Conservation (phyloP, 169 alveolate species). For the Plasmodium chabaudi region DNA sequence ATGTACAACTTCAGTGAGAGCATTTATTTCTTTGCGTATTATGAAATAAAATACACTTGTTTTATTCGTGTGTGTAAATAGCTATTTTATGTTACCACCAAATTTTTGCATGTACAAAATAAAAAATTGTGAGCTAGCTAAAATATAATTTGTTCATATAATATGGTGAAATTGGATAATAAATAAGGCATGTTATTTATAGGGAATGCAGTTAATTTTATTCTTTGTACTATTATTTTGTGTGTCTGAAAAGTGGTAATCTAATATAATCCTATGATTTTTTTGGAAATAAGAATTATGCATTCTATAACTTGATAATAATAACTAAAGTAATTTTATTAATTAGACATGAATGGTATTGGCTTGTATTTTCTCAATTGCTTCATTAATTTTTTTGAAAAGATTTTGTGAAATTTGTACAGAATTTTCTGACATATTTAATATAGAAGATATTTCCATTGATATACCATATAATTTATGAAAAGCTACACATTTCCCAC, state of each 20-base stretch:
- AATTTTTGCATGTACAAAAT: conserved; percentile 1
- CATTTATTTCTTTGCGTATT: too few species aligned
- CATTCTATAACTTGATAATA: too few species aligned
- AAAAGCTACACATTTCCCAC: conserved; percentile 74
- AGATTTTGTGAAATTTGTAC: conserved; percentile 47
- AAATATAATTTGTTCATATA: neutral
- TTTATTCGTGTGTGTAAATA: neutral
- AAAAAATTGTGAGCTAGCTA: conserved; percentile 5
- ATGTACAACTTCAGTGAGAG: too few species aligned
- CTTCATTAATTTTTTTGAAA: conserved; percentile 63
- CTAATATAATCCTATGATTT: too few species aligned
- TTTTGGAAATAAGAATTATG: too few species aligned
- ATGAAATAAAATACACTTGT: neutral
- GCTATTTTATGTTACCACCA: neutral
- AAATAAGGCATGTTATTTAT: too few species aligned
- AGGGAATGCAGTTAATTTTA: too few species aligned
- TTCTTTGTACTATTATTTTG: too few species aligned
- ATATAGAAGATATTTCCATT: conserved; percentile 62
- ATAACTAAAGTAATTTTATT: neutral
- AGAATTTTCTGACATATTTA: conserved; percentile 67
- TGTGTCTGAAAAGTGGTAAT: too few species aligned
- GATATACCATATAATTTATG: conserved; percentile 69
- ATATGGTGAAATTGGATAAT: neutral
- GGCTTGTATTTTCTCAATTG: conserved; percentile 51
- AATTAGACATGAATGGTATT: conserved; percentile 5